Evolutionary conservation across 805 yeast genomes (phyloP).

Genomic region (Hanseniaspora lindneri): DNA sequence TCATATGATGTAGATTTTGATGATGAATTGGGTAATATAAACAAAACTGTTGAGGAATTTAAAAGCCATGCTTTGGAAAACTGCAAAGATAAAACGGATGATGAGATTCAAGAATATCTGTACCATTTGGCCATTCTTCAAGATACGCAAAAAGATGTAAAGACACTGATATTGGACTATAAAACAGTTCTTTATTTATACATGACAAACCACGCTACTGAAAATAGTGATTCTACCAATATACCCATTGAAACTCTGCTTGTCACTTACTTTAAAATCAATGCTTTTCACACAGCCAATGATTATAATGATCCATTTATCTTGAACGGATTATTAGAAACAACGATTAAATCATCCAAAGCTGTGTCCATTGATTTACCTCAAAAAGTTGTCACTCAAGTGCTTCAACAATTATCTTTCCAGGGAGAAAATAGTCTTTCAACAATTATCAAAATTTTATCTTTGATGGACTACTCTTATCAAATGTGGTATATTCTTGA

Average conservation of each 20-base stretch:
- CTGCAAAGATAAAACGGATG: conserved; percentile 26
- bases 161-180: conserved; percentile 26
- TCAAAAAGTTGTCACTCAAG: conserved; percentile 7
- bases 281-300: conserved; percentile 13
- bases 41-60: conserved; percentile 36
- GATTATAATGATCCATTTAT: conserved; percentile 11
- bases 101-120: conserved; percentile 29
- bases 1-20: conserved; percentile 57
- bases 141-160: conserved; percentile 24
- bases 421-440: background rate
- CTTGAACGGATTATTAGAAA: conserved; percentile 6
- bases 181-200: conserved; percentile 28
- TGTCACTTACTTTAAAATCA: conserved; percentile 7
- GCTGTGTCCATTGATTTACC: background rate
- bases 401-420: conserved; percentile 9
- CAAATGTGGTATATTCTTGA: conserved; percentile 32
- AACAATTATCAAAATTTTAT: conserved; percentile 5
- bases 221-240: background rate
- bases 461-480: conserved; percentile 20
- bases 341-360: background rate
- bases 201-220: conserved; percentile 14
- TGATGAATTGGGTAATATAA: conserved; percentile 30
- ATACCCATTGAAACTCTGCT: background rate
- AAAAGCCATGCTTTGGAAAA: conserved; percentile 25
- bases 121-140: conserved; percentile 32